Percentiles rank a stretch among this genome's conserved stretches.
phyloP scores from a whole-genome alignment of 2,329 filamentous ascomycete genomes.

The Aspergillus aculeatinus region DNA sequence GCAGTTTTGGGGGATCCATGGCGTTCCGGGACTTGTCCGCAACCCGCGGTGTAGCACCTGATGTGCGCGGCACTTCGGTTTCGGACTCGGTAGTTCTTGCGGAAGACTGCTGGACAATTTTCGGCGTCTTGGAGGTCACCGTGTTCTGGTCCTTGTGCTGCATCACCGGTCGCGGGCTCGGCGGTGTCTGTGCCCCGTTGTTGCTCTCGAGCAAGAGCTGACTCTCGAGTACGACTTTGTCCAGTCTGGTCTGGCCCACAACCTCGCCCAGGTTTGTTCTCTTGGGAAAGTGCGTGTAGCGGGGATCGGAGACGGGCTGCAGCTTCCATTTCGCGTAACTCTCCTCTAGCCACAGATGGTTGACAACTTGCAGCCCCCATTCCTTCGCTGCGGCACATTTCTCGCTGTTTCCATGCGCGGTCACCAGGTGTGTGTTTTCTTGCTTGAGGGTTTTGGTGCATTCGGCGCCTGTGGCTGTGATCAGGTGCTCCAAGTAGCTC shows the following conservation, averaged over 20 bases:
- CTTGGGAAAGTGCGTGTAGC: conserved; percentile 82
- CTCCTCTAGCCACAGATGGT: conserved; percentile 97
- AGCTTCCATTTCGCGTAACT: conserved; percentile 87
- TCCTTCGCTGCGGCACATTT: conserved; percentile 90
- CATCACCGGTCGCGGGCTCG: conserved; percentile 31
- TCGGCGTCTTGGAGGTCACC: conserved; percentile 16
- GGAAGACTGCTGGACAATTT: conserved; percentile 23
- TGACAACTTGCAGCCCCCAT: conserved; percentile 87
- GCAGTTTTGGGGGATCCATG: conserved; percentile 33
- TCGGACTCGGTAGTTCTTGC: conserved; percentile 22
- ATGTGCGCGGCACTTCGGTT: conserved; percentile 18
- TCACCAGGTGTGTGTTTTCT: conserved; percentile 94
- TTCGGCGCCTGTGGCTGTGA: conserved; percentile 76
- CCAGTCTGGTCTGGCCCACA: conserved; percentile 82
- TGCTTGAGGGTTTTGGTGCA: conserved; percentile 94
- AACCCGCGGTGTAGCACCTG: conserved; percentile 27
- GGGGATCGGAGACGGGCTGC: conserved; percentile 68
- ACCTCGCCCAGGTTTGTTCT: conserved; percentile 91
- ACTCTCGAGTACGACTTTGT: conserved; percentile 70
- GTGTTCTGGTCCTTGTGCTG: conserved; percentile 38
- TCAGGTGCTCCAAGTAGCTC: conserved; percentile 88
- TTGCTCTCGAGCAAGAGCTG: conserved; percentile 55
- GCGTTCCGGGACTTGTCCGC: conserved; percentile 30
- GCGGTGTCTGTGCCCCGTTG: conserved; percentile 19
- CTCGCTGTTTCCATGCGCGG: conserved; percentile 83